Percentiles rank a stretch among this genome's conserved stretches.
phyloP scores from a whole-genome alignment of 805 yeast genomes.

The Candida vaughaniae region DNA sequence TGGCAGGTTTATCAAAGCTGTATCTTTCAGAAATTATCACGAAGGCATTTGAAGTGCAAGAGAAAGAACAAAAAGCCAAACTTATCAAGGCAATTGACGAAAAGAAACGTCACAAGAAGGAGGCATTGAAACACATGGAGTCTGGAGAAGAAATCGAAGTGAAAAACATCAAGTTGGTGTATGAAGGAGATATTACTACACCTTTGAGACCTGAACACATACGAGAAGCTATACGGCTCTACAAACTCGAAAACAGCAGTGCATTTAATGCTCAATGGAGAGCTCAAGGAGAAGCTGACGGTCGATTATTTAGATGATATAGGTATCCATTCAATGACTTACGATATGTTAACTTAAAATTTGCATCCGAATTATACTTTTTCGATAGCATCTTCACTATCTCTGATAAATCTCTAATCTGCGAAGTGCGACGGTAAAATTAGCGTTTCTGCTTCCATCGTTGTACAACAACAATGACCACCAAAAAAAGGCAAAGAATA shows the following conservation, averaged over 20 bases:
- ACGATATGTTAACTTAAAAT: too few species aligned
- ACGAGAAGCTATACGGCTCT: conserved; percentile 84
- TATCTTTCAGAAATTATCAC: conserved; percentile 90
- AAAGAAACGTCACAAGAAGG: conserved; percentile 37
- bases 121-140: conserved; percentile 32
- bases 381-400: too few species aligned
- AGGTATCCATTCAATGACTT: too few species aligned
- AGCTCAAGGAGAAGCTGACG: conserved; percentile 66
- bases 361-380: too few species aligned
- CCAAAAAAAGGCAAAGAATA: conserved; percentile 38
- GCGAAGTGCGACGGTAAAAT: too few species aligned
- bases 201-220: conserved; percentile 84
- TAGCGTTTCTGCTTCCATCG: too few species aligned
- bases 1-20: conserved; percentile 85
- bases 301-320: conserved; percentile 59
- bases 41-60: conserved; percentile 70
- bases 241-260: conserved; percentile 59
- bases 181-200: conserved; percentile 43
- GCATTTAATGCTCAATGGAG: conserved; percentile 58
- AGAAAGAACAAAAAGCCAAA: conserved; percentile 47
- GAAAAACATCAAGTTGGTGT: conserved; percentile 17
- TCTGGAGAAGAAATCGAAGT: conserved; percentile 34
- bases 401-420: too few species aligned
- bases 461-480: too few species aligned
- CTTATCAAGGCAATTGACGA: conserved; percentile 34